Evolutionary conservation across 192 early-diverging fungal species (phyloP), one percentile per base, ranked within the genome.

Genomic region (Endogone sp.): DNA sequence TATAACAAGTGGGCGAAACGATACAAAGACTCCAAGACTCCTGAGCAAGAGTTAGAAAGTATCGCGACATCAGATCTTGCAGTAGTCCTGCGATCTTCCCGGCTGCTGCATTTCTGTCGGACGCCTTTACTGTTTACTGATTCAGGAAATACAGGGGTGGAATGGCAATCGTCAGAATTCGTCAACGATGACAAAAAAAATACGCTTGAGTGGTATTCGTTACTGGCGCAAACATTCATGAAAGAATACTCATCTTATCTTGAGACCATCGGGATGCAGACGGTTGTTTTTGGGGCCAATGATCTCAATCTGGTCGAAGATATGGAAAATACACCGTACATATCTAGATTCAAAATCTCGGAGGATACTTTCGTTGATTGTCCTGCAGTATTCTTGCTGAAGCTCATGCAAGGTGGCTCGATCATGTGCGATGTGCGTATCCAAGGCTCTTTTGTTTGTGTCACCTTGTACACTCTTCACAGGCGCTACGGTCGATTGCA

Each of bases 381-480:
- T 61, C 84, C 86, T 3, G 80, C 82, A 1, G 79, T 80, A 0
- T 86, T 82, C 29, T 60, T 85, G 23, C 71, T 85, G 29, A 86
- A 88, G 66, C 79, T 78, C 0, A 78, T 85, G 27, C 72, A 79
- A 61, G 85, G 80, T 3, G 86, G 86, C 3, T 80, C 82, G 0
- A 82, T 88, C 28, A 82, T 88, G 80, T 86, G 83, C 25, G 85
- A 88, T 65, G 85, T 85, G 8, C 61, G 82, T 27, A 71, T 88
- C 8, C 79, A 85, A 63, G 83, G 76, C 23, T 73, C 71, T 67
- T 88, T 88, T 75, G 82, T 85, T 0, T 83, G 80, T 30, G 85
- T 85, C 0, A 88, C 83, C 2, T 67, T 88, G 2, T 88, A 88
- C 54, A 85, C 83, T 3, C 72, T 88, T 11, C 79, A 86, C 59